These are phyloP conservation scores for Scenedesmus sp. DNA, from an alignment of 163 green algal genomes.

Conservation along the genomic window DNA sequence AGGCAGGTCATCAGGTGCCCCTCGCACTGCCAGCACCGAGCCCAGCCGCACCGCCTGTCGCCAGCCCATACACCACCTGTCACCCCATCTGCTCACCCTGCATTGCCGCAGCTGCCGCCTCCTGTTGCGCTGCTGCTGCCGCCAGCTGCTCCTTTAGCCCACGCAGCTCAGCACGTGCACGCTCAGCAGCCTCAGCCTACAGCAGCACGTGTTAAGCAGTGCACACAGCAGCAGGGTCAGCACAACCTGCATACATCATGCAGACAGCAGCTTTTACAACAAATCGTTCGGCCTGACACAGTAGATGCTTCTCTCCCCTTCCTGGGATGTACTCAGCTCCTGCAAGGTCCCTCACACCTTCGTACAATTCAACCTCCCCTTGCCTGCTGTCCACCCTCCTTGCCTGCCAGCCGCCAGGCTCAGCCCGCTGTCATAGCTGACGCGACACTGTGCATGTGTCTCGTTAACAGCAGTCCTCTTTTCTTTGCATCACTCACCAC, in stretches of 20 bases:
- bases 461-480: too few relatives aligned
- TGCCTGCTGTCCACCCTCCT: too few relatives aligned
- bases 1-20: neutral
- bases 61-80: neutral
- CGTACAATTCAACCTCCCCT: too few relatives aligned
- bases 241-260: neutral
- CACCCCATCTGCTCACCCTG: neutral
- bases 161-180: slow-evolving; percentile 25
- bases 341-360: too few relatives aligned
- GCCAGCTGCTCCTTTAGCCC: slow-evolving; percentile 26
- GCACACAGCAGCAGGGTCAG: neutral
- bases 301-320: too few relatives aligned
- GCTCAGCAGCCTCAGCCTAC: slow-evolving; percentile 39
- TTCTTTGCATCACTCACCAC: too few relatives aligned
- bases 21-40: too few relatives aligned
- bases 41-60: neutral
- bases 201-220: neutral
- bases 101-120: neutral
- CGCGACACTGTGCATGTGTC: too few relatives aligned
- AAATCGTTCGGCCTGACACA: neutral
- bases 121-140: slow-evolving; percentile 7
- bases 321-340: too few relatives aligned
- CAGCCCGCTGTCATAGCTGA: too few relatives aligned
- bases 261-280: neutral
- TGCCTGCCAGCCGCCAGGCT: too few relatives aligned